phyloP scores from a whole-genome alignment of 148 eudicot genomes.

The Rhododendron ferrugineum region DNA sequence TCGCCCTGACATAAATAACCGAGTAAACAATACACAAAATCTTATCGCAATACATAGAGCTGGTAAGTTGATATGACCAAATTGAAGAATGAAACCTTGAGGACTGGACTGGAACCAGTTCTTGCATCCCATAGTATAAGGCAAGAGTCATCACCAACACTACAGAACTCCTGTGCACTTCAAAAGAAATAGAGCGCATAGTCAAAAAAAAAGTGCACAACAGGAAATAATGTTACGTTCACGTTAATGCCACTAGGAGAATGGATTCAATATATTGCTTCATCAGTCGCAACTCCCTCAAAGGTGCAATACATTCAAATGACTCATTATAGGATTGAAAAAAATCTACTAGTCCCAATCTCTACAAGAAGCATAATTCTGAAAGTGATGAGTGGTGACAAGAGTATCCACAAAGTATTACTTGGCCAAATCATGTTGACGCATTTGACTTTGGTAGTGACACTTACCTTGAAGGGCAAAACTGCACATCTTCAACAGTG shows the following conservation, averaged over 20 bases:
- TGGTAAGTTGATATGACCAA: background rate
- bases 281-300: background rate
- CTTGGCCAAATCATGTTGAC: background rate
- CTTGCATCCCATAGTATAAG: conserved; percentile 90
- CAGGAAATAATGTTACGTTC: background rate
- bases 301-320: background rate
- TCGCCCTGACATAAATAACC: background rate
- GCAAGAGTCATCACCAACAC: conserved; percentile 93
- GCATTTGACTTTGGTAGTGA: background rate
- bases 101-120: conserved; percentile 56
- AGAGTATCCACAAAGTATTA: background rate
- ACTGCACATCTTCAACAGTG: conserved; percentile 98
- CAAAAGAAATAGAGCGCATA: conserved; percentile 19
- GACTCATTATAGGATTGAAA: background rate
- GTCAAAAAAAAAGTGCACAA: conserved; percentile 6
- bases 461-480: conserved; percentile 81
- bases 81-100: conserved; percentile 42
- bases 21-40: background rate
- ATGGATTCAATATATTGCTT: background rate
- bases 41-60: background rate
- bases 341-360: background rate
- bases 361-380: background rate
- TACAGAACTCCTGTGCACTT: conserved; percentile 86
- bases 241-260: background rate
- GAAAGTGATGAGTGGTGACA: background rate